phyloP scores from a whole-genome alignment of 108 stramenopile genomes.

The Cyclotella atomus region DNA sequence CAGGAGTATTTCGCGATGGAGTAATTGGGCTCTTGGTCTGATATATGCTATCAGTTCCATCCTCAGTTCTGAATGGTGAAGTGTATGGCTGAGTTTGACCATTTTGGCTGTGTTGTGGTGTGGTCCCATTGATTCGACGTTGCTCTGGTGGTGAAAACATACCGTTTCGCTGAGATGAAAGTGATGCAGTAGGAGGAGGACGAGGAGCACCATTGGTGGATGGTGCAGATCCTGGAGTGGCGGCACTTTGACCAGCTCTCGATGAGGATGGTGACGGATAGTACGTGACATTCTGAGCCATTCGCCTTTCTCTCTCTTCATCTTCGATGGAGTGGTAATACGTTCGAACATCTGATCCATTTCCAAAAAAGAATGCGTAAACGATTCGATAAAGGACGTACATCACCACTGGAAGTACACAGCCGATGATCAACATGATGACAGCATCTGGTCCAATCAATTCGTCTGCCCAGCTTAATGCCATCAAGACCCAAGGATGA shows the following conservation, averaged over 20 bases:
- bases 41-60: constrained; percentile 38
- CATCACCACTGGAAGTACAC: constrained; percentile 15
- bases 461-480: constrained; percentile 10
- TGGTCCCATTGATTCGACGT: constrained; percentile 1
- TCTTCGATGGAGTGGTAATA: constrained; percentile 38
- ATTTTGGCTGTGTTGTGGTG: constrained; percentile 1
- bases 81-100: constrained; percentile 3
- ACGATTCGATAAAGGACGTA: constrained; percentile 17
- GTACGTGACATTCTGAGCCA: constrained; percentile 47
- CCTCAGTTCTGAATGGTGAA: constrained; percentile 24
- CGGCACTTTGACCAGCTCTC: neutral
- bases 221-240: constrained; percentile 13
- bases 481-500: constrained; percentile 11
- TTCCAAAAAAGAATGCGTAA: constrained; percentile 20
- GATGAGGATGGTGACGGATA: constrained; percentile 34
- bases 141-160: constrained; percentile 36
- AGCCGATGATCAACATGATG: constrained; percentile 30
- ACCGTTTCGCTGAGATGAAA: constrained; percentile 42
- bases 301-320: constrained; percentile 32
- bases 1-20: constrained; percentile 9
- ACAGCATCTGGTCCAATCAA: constrained; percentile 28
- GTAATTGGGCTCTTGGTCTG: constrained; percentile 29
- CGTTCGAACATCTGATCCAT: constrained; percentile 27
- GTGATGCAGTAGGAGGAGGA: constrained; percentile 35
- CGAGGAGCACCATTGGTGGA: neutral